Base-by-base conservation (phyloP, 1,284 basidiomycete species). In the Ganoderma lucidum region DNA sequence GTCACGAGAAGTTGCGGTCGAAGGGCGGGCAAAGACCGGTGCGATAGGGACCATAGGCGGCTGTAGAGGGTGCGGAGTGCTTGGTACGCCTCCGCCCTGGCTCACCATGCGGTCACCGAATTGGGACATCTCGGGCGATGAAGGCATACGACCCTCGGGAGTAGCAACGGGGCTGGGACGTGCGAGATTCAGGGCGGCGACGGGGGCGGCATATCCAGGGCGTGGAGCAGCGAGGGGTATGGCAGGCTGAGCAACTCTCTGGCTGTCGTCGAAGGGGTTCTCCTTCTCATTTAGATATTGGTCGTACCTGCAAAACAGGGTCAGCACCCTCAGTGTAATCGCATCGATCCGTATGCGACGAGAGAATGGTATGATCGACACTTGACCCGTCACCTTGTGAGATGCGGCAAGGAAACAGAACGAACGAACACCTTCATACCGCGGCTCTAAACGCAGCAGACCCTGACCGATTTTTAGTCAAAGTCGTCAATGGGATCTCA, bases 21-120 rank as follows among this genome's bases (percentile, higher is more conserved):
- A 81, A 5, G 93, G 91, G 63, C 91, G 87, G 12, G 86, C 91
- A 75, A 95, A 95, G 41, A 89, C 87, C 14, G 93, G 93, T 0
- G 85, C 88, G 73, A 94, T 94, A 58, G 93, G 93, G 0, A 91
- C 91, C 73, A 91, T 85, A 17, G 93, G 91, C 1, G 93, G 88
- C 67, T 89, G 88, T 1, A 94, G 83, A 9, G 93, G 92, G 72
- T 93, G 93, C 12, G 93, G 93, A 4, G 85, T 78, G 70, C 74
- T 78, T 67, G 81, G 84, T 64, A 83, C 81, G 59, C 72, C 66
- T 12, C 61, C 64, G 15, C 64, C 64, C 64, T 74, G 78, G 70
- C 77, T 79, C 75, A 77, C 78, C 77, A 72, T 82, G 70, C 84
- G 15, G 79, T 76, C 75, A 19, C 77, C 77, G 45, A 73, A 76